Base-by-base conservation (phyloP, 1,284 basidiomycete species). In the Microbotryum intermedium region DNA sequence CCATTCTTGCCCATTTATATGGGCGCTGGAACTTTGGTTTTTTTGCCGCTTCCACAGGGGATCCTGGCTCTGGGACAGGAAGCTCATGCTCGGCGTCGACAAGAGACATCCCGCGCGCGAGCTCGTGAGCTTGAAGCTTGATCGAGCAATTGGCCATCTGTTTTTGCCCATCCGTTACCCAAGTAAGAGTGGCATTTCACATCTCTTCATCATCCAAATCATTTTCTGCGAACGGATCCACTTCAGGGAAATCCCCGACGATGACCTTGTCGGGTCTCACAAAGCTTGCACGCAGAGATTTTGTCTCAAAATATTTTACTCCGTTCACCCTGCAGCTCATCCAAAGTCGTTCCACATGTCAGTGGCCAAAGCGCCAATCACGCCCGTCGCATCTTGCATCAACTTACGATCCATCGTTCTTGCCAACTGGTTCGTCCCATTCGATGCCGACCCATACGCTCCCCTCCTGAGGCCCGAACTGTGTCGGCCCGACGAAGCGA, bases 361-460 rank as follows among this genome's bases (percentile, higher is more conserved):
- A 39, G 34, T 16, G 34, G 18, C 34, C 34, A 39, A 39, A 39
- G 34, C 34, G 11, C 34, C 34, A 16, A 39, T 39, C 34, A 16
- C 10, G 13, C 34, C 34, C 16, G 6, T 39, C 13, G 9, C 18
- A 39, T 16, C 34, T 6, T n/a, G 49, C 16, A 10, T 34, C 23
- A 51, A 83, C 89, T 78, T 74, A 93, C 89, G 84, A 84, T 67
- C 94, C 94, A 74, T 97, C 88, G 66, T 94, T 93, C 77, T 93
- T 97, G 13, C 94, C 93, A 13, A 91, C 81, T 1, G 95, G 94
- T 72, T 97, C 95, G 72, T 98, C 95, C 70, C 94, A 90, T 74
- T 95, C 89, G 8, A 98, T 80, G 1, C 94, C 95, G 3, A 97
- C 82, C 94, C 94, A 97, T 0, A 82, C 72, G 0, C 72, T 74